Conservation (phyloP, 164 flowering plant species). For the Berberis thunbergii region DNA sequence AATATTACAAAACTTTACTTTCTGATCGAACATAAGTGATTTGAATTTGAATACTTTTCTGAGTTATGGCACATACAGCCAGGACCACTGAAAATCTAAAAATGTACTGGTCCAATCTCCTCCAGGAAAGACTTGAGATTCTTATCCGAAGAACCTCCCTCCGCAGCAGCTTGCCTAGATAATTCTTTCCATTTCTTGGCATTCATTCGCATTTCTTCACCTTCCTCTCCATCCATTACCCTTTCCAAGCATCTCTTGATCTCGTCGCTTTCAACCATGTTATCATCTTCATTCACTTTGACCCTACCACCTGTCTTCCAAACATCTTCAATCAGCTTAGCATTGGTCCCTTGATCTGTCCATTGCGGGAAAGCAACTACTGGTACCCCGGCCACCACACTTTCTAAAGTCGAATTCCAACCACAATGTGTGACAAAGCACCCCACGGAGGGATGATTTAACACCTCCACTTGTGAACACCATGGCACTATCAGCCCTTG, state of each 20-base stretch:
- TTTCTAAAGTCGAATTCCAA: not conserved
- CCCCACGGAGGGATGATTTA: conserved; percentile 37
- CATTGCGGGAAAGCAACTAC: conserved; percentile 44
- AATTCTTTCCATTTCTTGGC: conserved; percentile 18
- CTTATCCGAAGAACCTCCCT: no score
- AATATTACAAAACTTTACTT: no score
- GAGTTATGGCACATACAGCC: no score
- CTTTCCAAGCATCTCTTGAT: conserved; percentile 38
- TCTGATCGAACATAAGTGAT: no score
- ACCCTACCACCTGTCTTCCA: conserved; percentile 46
- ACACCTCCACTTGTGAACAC: conserved; percentile 52
- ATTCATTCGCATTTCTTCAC: conserved; percentile 12
- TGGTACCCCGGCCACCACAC: conserved; percentile 44
- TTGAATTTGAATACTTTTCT: no score
- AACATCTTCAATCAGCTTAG: conserved; percentile 43
- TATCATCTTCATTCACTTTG: conserved; percentile 16
- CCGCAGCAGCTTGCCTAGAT: no score
- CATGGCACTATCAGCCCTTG: conserved; percentile 39
- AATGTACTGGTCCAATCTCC: no score
- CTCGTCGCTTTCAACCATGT: conserved; percentile 36
- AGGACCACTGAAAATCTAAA: no score
- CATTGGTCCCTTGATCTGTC: conserved; percentile 18
- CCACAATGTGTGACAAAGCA: conserved; percentile 21
- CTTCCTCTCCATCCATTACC: conserved; percentile 37
- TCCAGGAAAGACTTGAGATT: no score